Conservation (phyloP, 345 rosid species). For the Mangifera indica region DNA sequence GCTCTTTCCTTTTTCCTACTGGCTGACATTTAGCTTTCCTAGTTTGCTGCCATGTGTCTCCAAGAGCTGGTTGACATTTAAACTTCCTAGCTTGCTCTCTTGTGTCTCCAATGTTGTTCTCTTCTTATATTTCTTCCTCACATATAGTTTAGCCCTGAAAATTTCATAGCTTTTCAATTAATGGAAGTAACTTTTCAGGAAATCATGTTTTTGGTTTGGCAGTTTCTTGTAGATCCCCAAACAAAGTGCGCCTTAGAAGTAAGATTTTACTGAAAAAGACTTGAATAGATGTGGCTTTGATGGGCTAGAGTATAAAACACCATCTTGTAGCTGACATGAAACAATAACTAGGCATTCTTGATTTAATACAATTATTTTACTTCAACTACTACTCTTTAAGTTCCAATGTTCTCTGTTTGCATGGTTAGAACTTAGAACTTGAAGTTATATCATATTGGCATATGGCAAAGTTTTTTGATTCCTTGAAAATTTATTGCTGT, state of each 20-base stretch:
- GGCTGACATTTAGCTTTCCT: too few relatives aligned
- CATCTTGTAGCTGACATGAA: constrained; percentile 1
- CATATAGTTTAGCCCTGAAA: too few relatives aligned
- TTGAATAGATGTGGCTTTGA: neutral
- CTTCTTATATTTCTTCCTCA: too few relatives aligned
- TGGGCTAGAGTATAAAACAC: neutral
- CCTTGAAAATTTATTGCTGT: neutral
- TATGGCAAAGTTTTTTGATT: neutral
- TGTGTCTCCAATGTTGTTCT: too few relatives aligned
- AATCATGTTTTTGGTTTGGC: neutral
- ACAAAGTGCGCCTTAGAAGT: neutral
- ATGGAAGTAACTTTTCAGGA: neutral
- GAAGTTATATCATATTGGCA: neutral
- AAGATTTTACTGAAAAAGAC: neutral
- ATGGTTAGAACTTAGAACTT: neutral
- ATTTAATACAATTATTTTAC: neutral
- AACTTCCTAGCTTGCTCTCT: too few relatives aligned
- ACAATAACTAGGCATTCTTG: neutral
- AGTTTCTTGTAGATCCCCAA: neutral
- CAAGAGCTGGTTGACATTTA: too few relatives aligned
- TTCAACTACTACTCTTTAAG: neutral
- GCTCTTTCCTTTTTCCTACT: too few relatives aligned
- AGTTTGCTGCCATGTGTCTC: too few relatives aligned
- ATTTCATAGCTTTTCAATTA: neutral
- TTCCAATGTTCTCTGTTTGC: neutral